Percentiles rank a stretch among this genome's conserved stretches.
These are phyloP conservation scores for Tulasnella sp. DNA, from an alignment of 768 basidiomycete genomes.

Conservation along the genomic window DNA sequence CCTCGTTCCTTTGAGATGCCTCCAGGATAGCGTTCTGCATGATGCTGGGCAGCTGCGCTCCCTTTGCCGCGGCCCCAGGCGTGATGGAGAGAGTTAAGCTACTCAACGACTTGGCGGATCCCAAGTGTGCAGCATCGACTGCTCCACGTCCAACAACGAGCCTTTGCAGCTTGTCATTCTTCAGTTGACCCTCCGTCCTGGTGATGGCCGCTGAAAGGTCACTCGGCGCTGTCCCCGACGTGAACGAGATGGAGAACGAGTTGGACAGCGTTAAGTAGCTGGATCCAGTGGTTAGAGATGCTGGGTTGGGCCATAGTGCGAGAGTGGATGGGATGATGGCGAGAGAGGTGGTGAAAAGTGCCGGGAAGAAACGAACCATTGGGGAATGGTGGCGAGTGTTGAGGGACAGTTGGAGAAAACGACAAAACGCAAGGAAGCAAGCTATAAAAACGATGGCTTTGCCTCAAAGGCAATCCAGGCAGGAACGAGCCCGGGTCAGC, in stretches of 20 bases:
- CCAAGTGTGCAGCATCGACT: slow-evolving; percentile 33
- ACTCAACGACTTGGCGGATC: slow-evolving; percentile 34
- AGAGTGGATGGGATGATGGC: not conserved
- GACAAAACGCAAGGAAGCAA: not conserved
- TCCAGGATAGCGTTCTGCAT: slow-evolving; percentile 42
- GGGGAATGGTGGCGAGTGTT: not conserved
- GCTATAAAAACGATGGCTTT: not conserved
- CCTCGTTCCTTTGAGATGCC: slow-evolving; percentile 44
- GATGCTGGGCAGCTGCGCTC: slow-evolving; percentile 32
- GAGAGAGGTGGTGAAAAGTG: not conserved
- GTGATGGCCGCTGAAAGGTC: slow-evolving; percentile 51
- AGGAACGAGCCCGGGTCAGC: too few relatives aligned
- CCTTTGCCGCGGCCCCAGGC: not conserved
- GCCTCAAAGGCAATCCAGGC: not conserved
- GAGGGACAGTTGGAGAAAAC: not conserved
- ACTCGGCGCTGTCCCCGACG: slow-evolving; percentile 36
- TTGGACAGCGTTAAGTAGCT: slow-evolving; percentile 37
- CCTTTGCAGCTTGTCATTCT: slow-evolving; percentile 46
- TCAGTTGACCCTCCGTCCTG: slow-evolving; percentile 37
- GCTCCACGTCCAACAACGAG: slow-evolving; percentile 51
- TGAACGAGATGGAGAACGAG: slow-evolving; percentile 41
- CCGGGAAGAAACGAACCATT: not conserved
- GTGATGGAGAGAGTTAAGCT: slow-evolving; percentile 28
- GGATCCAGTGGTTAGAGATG: slow-evolving; percentile 32
- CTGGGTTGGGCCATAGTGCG: slow-evolving; percentile 33